Percentiles rank a stretch among this genome's conserved stretches.
Evolutionary conservation across 2,329 filamentous ascomycete genomes (phyloP).

Genomic region (Capronia epimyces): DNA sequence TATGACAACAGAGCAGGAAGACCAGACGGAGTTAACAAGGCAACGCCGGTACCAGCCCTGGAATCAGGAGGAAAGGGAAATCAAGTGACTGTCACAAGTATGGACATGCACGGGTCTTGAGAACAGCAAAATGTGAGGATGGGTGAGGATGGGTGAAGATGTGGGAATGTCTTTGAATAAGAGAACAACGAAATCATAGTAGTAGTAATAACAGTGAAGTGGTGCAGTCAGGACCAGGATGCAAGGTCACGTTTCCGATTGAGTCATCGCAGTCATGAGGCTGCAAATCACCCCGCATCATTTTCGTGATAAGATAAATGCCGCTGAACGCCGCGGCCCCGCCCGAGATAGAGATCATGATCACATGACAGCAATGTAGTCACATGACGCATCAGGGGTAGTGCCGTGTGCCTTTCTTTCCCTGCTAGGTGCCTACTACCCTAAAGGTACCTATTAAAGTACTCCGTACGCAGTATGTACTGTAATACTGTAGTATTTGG

Average conservation of each 20-base stretch:
- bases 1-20: constrained; percentile 5
- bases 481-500: no score
- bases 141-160: background rate
- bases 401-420: no score
- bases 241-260: constrained; percentile 10
- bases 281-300: constrained; percentile 11
- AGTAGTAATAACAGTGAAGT: background rate
- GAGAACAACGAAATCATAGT: background rate
- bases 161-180: background rate
- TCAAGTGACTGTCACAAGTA: background rate
- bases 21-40: constrained; percentile 2
- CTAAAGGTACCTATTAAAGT: no score
- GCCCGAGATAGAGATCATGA: background rate
- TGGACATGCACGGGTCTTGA: constrained; percentile 2
- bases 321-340: no score
- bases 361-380: background rate
- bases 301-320: constrained; percentile 21
- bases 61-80: constrained; percentile 6
- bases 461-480: no score
- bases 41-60: constrained; percentile 2
- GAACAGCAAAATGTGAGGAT: background rate
- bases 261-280: background rate
- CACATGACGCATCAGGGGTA: background rate
- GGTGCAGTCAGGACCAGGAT: background rate
- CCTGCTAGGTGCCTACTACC: no score